Conservation (phyloP, 257 asterid species). For the Plectranthus barbatus region DNA sequence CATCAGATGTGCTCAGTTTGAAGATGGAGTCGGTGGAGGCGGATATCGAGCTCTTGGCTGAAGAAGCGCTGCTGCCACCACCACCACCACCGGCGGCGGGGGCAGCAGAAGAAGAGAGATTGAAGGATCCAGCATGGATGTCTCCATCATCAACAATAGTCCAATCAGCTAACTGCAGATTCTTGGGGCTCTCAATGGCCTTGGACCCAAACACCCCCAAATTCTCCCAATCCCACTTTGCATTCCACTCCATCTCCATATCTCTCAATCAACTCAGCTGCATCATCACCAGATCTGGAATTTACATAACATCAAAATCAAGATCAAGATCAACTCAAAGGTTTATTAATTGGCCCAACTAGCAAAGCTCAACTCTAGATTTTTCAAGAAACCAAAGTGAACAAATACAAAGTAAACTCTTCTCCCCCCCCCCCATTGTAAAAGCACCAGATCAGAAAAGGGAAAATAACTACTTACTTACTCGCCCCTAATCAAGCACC, state of each 20-base stretch:
- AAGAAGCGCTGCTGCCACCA: constrained; percentile 43
- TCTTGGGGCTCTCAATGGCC: constrained; percentile 43
- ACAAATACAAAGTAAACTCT: constrained; percentile 8
- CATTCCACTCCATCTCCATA: constrained; percentile 62
- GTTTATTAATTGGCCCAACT: neutral
- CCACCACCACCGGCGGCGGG: constrained; percentile 24
- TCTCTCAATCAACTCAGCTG: constrained; percentile 18
- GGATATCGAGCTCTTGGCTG: constrained; percentile 58
- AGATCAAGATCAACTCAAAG: neutral
- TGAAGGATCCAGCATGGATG: constrained; percentile 42
- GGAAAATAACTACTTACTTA: constrained; percentile 6
- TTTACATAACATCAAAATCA: neutral
- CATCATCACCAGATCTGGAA: constrained; percentile 28
- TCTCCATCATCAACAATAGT: constrained; percentile 53
- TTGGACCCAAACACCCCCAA: constrained; percentile 39
- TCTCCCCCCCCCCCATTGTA: constrained; percentile 13
- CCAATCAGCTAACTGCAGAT: constrained; percentile 62
- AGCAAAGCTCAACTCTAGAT: neutral
- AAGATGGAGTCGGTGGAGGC: constrained; percentile 46
- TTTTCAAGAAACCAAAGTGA: constrained; percentile 7
- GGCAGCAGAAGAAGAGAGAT: too few relatives aligned
- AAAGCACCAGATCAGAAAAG: constrained; percentile 25
- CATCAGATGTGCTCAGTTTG: constrained; percentile 22
- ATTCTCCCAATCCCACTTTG: constrained; percentile 82
- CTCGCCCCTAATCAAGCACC: neutral